phyloP scores from a whole-genome alignment of 2,329 filamentous ascomycete genomes.

The Macrophomina phaseolina region DNA sequence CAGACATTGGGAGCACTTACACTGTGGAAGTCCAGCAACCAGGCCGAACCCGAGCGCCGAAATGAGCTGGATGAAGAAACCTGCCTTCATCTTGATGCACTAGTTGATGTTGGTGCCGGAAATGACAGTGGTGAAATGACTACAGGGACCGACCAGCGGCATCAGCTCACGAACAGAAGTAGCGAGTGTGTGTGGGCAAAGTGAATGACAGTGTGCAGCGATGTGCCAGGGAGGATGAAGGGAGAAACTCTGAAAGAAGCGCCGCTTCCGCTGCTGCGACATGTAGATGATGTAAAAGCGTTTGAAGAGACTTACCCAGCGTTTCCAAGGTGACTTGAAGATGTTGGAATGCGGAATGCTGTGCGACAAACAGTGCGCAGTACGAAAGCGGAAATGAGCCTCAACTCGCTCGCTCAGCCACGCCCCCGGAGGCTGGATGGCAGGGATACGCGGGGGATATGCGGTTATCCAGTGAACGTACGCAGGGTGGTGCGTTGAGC shows the following conservation, averaged over 20 bases:
- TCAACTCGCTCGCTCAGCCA: slow-evolving; percentile 5
- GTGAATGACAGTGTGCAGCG: background rate
- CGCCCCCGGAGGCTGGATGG: background rate
- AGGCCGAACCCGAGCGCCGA: slow-evolving; percentile 9
- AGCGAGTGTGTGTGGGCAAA: background rate
- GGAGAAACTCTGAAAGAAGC: background rate
- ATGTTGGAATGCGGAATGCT: slow-evolving; percentile 22
- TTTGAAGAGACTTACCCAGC: slow-evolving; percentile 1
- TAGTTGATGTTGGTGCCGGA: background rate
- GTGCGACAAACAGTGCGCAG: slow-evolving; percentile 22
- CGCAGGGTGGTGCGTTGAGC: background rate
- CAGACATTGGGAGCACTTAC: background rate
- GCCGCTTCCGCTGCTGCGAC: background rate
- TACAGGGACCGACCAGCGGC: slow-evolving; percentile 26
- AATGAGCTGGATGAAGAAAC: slow-evolving; percentile 22
- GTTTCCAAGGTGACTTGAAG: slow-evolving; percentile 20
- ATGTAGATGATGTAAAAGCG: background rate
- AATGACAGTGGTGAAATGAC: slow-evolving; percentile 1
- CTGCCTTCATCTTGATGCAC: slow-evolving; percentile 17
- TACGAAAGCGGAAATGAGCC: slow-evolving; percentile 15
- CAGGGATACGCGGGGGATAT: slow-evolving; percentile 5
- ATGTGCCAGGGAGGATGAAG: background rate
- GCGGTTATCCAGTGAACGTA: background rate
- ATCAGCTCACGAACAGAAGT: slow-evolving; percentile 12
- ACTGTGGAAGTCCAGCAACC: slow-evolving; percentile 13